Base-by-base conservation (phyloP, 2,329 filamentous ascomycete species). In the Geosmithia morbida region DNA sequence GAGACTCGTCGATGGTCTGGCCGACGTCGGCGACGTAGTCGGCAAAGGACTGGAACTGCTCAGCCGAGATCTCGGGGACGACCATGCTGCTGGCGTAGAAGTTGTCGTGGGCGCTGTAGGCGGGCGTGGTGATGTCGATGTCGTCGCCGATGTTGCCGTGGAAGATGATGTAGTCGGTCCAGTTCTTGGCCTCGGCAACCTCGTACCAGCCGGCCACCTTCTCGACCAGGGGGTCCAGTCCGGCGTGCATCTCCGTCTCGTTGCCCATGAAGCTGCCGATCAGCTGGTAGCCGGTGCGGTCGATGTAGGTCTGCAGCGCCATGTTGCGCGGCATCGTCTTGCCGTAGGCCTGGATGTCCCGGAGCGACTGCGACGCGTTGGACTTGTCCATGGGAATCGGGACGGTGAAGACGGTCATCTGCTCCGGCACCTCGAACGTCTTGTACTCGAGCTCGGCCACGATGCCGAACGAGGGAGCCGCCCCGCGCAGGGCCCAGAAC, bases 401-500 rank as follows among this genome's bases (percentile, higher is more conserved):
- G 11, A 44, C 26, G 10, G 17, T 17, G 39, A 46, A 49, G 37
- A 26, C 43, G 22, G 46, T 33, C 22, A 47, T 39, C 11, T 43
- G 10, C 8, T 43, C n/a, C 14, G 46, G 29, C 2, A 47, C 46
- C n/a, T 47, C 41, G 43, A 66, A 66, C 2, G 66, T 69, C 46
- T 62, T 56, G 53, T 68, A 62, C 49, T 59, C 56, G 53, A 67
- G 68, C 10, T 58, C 57, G 0, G 65, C 67, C 1, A 66, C 65
- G 22, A 69, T 61, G 17, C 66, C 68, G 48, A 71, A 69, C 49
- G 64, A 68, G 22, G 60, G 58, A 0, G 66, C 67, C 0, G 66
- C 65, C 7, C 67, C 66, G 1, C 61, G 56, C 5, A 69, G 47
- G 0, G 62, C 66, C 65, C 65, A 68, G 54, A 67, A 67, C 7